Percentiles rank a stretch among this genome's conserved stretches.
Evolutionary conservation across 78 protist species (phyloP).

Genomic region (Dictyostelium purpureum): DNA sequence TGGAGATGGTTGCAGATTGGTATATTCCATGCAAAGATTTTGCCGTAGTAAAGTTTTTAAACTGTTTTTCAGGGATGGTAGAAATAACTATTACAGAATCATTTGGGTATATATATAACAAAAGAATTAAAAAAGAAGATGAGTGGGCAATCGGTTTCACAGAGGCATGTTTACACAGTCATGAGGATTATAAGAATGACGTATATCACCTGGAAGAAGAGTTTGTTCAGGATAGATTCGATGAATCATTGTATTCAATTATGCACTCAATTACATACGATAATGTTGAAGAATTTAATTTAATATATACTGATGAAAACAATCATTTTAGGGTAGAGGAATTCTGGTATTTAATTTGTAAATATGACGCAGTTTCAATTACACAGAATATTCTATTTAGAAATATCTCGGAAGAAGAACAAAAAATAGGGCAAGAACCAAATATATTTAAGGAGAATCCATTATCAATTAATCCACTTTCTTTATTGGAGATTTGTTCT

Average conservation of each 20-base stretch:
- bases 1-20: background rate
- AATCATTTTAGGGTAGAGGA: background rate
- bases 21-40: background rate
- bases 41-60: background rate
- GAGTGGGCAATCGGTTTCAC: background rate
- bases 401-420: background rate
- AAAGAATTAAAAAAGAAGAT: background rate
- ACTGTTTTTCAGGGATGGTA: background rate
- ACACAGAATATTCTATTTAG: background rate
- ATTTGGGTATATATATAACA: background rate
- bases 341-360: conserved; percentile 12
- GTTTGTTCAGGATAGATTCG: background rate
- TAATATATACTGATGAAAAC: background rate
- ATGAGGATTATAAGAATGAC: background rate
- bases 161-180: background rate
- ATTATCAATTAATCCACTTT: background rate
- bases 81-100: background rate
- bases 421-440: background rate
- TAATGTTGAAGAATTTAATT: background rate
- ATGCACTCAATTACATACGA: background rate
- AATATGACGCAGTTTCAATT: background rate
- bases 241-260: background rate
- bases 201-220: background rate
- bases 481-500: background rate
- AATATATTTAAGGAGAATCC: background rate